Base-by-base conservation (phyloP, 768 basidiomycete genomes). In the Hygrocybe punicea region DNA sequence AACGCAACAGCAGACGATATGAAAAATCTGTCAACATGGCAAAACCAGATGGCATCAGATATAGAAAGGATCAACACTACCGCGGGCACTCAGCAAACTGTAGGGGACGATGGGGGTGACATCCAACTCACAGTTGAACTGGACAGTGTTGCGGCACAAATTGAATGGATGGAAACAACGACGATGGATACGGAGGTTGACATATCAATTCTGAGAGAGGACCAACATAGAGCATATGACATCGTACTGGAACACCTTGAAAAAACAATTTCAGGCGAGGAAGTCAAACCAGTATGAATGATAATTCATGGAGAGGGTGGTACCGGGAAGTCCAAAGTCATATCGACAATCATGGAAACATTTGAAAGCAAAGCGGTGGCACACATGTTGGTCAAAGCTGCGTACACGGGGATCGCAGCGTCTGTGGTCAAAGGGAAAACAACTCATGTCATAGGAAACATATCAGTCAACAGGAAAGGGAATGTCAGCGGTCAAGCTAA, bases 281-380 rank as follows among this genome's bases (percentile, higher is more conserved):
- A 2, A n/a, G n/a, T n/a, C 67, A 61, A 6, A 1, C 75, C 66
- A 9, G 57, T 78, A 1, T 62, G 62, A 0, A 76, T 77, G 77
- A 57, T 70, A 1, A 59, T 78, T 0, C 62, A 62, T 9, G 75
- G 77, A 5, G 70, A 71, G 51, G 71, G 71, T 1, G 57, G 60
- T 10, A 58, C 5, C 7, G 71, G 74, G 1, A 76, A 76, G 56
- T 74, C 71, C 1, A 67, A 61, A 35, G 67, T 72, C 0, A 76
- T 76, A 14, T 64, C 53, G 34, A 54, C 56, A n/a, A 45, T 60
- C 17, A 58, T 56, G 5, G 29, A 44, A 8, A 11, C 14, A 1
- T 60, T 60, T 51, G 25, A 19, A 34, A n/a, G n/a, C 13, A 39
- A 6, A 4, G 14, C 3, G 39, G 29, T 13, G 29, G 52, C 4